Base-by-base conservation (phyloP, 208 protist genomes). In the Porcisia deanei region DNA sequence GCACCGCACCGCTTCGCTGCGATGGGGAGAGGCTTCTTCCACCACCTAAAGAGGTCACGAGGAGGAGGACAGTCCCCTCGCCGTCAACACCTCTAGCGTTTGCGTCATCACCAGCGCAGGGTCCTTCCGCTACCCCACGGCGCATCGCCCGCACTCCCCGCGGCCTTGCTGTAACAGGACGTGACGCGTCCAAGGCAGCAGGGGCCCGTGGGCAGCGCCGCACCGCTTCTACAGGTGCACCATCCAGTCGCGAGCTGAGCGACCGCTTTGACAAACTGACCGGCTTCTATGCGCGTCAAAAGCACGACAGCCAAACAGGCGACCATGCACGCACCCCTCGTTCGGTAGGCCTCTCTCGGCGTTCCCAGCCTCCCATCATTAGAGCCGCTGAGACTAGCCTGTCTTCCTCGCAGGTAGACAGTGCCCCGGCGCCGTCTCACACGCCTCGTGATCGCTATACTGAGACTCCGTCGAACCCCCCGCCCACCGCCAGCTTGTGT, bases 261-360 rank as follows among this genome's bases (percentile, higher is more conserved):
- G 83, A 82, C 41, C 88, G 92, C 65, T 91, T 94, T 67, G 66
- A 86, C 66, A 84, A 84, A 39, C 87, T 96, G 25, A 79, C 84
- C 9, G 92, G 86, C 34, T 93, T 86, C 72, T 94, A 93, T 69
- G 85, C 84, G 49, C 60, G 75, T 9, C 79, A 84, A 41, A 83
- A 84, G 60, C 80, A 79, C 66, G 67, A 85, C 59, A 64, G 53
- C 5, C 47, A 70, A 8, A 39, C 55, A n/a, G 43, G 63, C 64
- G 71, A 77, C 34, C 75, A 77, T 67, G 34, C 70, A 9, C 71
- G 77, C 75, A 81, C 76, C 18, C 77, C 76, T 2, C 78, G 70
- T 65, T 37, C 45, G 1, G 41, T 7, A 0, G 59, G 60, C 18
- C 2, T 59, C 22, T 53, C 53, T 66, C 41, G 53, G 20, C 71